These are phyloP conservation scores for Curvularia sp. DNA, from an alignment of 2,329 filamentous ascomycete species.

Conservation along the genomic window DNA sequence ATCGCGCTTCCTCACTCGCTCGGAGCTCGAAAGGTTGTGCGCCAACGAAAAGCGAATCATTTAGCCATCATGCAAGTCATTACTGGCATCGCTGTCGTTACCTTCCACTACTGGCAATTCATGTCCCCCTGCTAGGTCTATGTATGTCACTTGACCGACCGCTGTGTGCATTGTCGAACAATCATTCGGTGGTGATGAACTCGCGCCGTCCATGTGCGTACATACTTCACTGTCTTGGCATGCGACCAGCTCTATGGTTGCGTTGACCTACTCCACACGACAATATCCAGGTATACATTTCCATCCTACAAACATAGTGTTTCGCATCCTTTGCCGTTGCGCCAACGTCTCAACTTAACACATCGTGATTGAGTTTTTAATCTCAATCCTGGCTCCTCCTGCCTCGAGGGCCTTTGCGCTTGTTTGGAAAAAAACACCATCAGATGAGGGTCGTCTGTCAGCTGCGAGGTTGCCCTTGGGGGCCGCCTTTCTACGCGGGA, in stretches of 20 bases:
- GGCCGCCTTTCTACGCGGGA: constrained; percentile 4
- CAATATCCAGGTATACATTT: constrained; percentile 23
- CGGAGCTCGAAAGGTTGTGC: constrained; percentile 15
- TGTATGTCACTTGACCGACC: neutral
- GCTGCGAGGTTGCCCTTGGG: constrained; percentile 10
- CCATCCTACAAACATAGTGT: constrained; percentile 11
- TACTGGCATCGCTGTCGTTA: constrained; percentile 7
- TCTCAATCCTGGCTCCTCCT: constrained; percentile 12
- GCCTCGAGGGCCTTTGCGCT: constrained; percentile 1
- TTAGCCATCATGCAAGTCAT: constrained; percentile 20
- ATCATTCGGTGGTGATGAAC: neutral
- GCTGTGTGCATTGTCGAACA: neutral
- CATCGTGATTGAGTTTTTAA: constrained; percentile 3
- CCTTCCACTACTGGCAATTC: constrained; percentile 1
- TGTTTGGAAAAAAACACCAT: constrained; percentile 20
- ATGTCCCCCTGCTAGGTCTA: neutral
- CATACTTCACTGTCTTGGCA: constrained; percentile 5
- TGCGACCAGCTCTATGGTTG: constrained; percentile 13
- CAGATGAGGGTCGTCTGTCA: constrained; percentile 19
- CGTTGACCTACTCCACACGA: constrained; percentile 16
- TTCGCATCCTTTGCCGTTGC: constrained; percentile 1
- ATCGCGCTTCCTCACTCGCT: neutral
- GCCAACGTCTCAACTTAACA: constrained; percentile 36
- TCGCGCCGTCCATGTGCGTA: neutral
- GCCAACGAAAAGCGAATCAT: constrained; percentile 5